These are phyloP conservation scores for Penicillium polonicum DNA, from an alignment of 2,329 filamentous ascomycete species.

Conservation along the genomic window DNA sequence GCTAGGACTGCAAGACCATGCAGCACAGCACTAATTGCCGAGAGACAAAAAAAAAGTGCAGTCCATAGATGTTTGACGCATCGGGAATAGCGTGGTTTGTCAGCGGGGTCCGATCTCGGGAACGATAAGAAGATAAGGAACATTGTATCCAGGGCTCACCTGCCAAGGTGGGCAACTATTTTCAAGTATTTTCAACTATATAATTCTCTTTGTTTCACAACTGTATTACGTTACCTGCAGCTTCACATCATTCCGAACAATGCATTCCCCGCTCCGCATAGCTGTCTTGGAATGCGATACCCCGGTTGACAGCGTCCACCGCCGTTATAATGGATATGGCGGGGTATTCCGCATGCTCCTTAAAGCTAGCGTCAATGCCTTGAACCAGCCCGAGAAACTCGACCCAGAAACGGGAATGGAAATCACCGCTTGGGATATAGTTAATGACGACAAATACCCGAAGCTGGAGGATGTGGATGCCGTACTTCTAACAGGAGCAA, in stretches of 20 bases:
- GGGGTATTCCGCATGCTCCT: conserved; percentile 67
- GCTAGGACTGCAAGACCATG: neutral
- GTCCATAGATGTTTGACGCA: neutral
- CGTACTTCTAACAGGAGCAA: conserved; percentile 73
- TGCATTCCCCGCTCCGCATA: conserved; percentile 63
- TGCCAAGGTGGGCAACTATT: neutral
- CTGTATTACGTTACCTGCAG: neutral
- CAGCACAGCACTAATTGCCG: neutral
- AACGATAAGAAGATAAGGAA: neutral
- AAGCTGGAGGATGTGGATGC: conserved; percentile 73
- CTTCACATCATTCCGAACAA: conserved; percentile 14
- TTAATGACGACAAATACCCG: conserved; percentile 68
- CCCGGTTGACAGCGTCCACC: conserved; percentile 63
- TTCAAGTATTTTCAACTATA: neutral
- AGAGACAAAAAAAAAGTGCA: neutral
- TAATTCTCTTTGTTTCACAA: neutral
- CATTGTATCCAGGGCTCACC: neutral
- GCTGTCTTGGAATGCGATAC: conserved; percentile 87
- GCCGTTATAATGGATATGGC: conserved; percentile 70
- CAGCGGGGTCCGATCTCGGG: neutral
- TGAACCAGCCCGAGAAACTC: conserved; percentile 36
- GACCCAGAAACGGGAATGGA: conserved; percentile 49
- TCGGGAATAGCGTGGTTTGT: neutral
- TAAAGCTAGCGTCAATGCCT: conserved; percentile 51
- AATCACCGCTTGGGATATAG: conserved; percentile 69